Evolutionary conservation across 2,329 filamentous ascomycete species (phyloP), one percentile per base, ranked within the genome.

Genomic region (Botrytis elliptica): DNA sequence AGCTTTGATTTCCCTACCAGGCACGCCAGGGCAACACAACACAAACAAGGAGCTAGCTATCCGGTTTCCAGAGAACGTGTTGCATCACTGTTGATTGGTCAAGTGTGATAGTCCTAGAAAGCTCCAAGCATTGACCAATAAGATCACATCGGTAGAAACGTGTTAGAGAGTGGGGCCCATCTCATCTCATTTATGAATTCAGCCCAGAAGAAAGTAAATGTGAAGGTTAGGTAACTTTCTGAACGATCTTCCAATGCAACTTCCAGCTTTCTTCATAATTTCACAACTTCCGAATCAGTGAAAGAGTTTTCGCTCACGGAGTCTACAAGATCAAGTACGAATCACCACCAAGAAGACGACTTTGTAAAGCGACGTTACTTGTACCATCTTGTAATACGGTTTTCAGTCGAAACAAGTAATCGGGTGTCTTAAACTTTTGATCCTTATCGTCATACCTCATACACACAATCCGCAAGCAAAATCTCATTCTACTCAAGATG

Each of bases 401-500:
- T 29, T 29, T 55, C 7, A 0, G n/a, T 55, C 36, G 22, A 63
- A n/a, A 6, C 59, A n/a, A 40, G 33, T 12, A n/a, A 70, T 40
- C 40, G 36, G 40, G 38, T 46, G 57, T 62, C 55, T 40, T 38
- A 60, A 55, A 72, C 42, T 36, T 69, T 59, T 49, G 18, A 29
- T 40, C 36, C 49, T 55, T 63, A 33, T 70, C 71, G 55, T 55
- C 65, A 63, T 70, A 72, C 64, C 62, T 66, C 46, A 40, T 22
- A 52, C 70, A 67, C 33, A 49, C 42, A 33, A 52, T 25, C 7
- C 33, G 16, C 42, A 46, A 33, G 52, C 22, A 46, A 7, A 70
- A 60, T 29, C 49, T 25, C 10, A 33, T 16, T 57, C 49, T n/a
- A 42, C 16, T 57, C 66, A 68, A 57, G 66, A 98, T 99, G 96